A percentile compares a stretch with the other conserved stretches of the same genome.
phyloP scores from a whole-genome alignment of 768 basidiomycete genomes.

The Hydnomerulius pinastri region DNA sequence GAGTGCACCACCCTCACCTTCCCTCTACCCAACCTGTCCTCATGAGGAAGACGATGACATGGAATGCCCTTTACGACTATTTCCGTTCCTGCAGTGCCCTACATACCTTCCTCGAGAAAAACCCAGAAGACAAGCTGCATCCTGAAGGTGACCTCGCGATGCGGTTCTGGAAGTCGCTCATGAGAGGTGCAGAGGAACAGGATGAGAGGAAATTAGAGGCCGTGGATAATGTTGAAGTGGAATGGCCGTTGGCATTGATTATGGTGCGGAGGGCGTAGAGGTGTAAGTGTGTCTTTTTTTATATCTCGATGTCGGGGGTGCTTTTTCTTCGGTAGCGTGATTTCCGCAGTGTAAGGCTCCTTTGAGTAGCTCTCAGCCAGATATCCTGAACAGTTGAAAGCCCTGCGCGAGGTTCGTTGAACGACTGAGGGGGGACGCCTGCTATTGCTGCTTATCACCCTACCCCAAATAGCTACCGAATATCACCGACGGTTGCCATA shows the following conservation, averaged over 20 bases:
- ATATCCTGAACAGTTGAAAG: no score
- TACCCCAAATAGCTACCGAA: not conserved
- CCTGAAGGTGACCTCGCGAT: slow-evolving; percentile 63
- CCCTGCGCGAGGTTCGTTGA: no score
- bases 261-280: slow-evolving; percentile 14
- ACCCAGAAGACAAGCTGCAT: slow-evolving; percentile 54
- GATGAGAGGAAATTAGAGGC: slow-evolving; percentile 11
- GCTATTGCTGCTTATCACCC: no score
- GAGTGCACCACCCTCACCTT: slow-evolving; percentile 41
- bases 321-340: not conserved
- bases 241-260: slow-evolving; percentile 45
- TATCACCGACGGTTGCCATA: not conserved
- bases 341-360: no score
- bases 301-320: not conserved
- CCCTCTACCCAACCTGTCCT: slow-evolving; percentile 44
- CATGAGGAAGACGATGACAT: slow-evolving; percentile 61
- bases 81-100: slow-evolving; percentile 71
- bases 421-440: no score
- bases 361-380: no score
- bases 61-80: slow-evolving; percentile 68
- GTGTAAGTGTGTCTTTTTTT: not conserved
- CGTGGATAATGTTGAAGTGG: slow-evolving; percentile 37
- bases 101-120: slow-evolving; percentile 62
- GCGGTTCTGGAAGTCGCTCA: slow-evolving; percentile 60
- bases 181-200: slow-evolving; percentile 38